These are phyloP conservation scores for Russula ochroleuca DNA, from an alignment of 768 basidiomycete species.

Conservation along the genomic window DNA sequence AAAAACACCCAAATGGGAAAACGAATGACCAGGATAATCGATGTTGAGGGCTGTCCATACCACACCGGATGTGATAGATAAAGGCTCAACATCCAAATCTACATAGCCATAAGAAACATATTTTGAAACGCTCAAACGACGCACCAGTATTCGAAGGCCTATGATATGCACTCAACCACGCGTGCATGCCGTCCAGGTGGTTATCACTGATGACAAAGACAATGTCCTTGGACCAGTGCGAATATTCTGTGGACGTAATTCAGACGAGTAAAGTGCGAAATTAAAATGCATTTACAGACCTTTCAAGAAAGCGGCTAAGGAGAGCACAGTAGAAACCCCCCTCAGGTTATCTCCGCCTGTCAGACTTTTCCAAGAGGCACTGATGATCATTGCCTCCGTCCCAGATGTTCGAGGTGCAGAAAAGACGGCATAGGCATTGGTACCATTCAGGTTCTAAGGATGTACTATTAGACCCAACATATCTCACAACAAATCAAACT, in stretches of 20 bases:
- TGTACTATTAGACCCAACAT: conserved; percentile 12
- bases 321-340: conserved; percentile 79
- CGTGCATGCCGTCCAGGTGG: conserved; percentile 87
- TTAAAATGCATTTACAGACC: conserved; percentile 43
- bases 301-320: conserved; percentile 80
- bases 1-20: conserved; percentile 93
- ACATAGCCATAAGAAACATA: not conserved
- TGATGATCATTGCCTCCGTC: conserved; percentile 85
- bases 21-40: conserved; percentile 96
- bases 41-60: conserved; percentile 95
- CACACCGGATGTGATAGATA: conserved; percentile 71
- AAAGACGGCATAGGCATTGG: conserved; percentile 79
- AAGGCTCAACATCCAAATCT: conserved; percentile 65
- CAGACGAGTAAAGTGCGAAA: not conserved
- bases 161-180: conserved; percentile 86
- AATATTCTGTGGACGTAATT: conserved; percentile 52
- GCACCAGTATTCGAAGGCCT: conserved; percentile 60
- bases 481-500: conserved; percentile 25
- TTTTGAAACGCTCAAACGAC: conserved; percentile 21
- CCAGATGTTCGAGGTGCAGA: conserved; percentile 89
- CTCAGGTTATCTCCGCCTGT: conserved; percentile 71
- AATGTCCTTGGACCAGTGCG: conserved; percentile 94
- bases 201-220: conserved; percentile 87
- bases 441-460: conserved; percentile 53
- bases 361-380: conserved; percentile 84